These are phyloP conservation scores for Vicia sativa DNA, from an alignment of 306 rosid species.

Conservation along the genomic window DNA sequence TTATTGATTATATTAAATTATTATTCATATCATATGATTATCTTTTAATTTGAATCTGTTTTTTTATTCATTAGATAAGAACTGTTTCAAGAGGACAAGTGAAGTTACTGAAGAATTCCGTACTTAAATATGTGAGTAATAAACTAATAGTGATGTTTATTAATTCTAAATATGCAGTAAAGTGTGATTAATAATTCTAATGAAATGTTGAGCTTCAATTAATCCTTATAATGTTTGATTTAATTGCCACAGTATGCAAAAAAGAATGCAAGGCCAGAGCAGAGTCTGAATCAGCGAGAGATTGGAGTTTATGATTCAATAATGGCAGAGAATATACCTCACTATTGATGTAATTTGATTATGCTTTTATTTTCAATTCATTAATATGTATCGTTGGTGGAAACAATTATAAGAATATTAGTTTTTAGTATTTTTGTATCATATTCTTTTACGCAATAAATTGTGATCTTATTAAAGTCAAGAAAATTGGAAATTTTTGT, in stretches of 20 bases:
- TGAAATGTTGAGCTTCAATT: background rate
- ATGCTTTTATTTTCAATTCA: background rate
- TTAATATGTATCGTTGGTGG: background rate
- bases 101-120: conserved; percentile 44
- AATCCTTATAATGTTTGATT: background rate
- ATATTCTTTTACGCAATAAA: too few relatives aligned
- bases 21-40: background rate
- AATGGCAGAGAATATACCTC: conserved; percentile 17
- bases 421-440: too few relatives aligned
- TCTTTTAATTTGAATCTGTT: conserved; percentile 8
- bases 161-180: background rate
- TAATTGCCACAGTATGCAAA: conserved; percentile 39
- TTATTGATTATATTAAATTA: background rate
- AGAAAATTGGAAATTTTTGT: too few relatives aligned
- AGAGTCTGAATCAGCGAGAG: conserved; percentile 34
- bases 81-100: conserved; percentile 59
- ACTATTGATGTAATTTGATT: conserved; percentile 16
- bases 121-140: conserved; percentile 57
- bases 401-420: too few relatives aligned
- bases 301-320: conserved; percentile 36
- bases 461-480: too few relatives aligned
- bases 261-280: conserved; percentile 51
- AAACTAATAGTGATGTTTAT: background rate
- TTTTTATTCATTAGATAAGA: conserved; percentile 42
- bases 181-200: background rate